These are phyloP conservation scores for Coemansia sp. DNA, from an alignment of 192 early-diverging fungal species.

Conservation along the genomic window DNA sequence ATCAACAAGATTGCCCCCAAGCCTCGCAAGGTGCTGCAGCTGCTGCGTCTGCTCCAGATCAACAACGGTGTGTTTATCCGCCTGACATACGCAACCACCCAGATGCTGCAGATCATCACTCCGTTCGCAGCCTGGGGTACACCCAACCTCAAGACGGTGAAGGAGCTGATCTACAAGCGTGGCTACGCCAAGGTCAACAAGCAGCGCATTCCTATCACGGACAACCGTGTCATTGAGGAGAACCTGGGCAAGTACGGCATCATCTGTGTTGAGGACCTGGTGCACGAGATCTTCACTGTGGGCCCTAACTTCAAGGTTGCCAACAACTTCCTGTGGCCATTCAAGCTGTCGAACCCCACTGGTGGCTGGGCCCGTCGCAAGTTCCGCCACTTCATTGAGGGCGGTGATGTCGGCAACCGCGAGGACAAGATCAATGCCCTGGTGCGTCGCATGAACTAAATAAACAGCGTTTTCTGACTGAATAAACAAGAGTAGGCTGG, in stretches of 20 bases:
- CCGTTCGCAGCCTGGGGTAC: constrained; percentile 94
- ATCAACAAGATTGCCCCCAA: constrained; percentile 99
- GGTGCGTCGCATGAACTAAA: constrained; percentile 94
- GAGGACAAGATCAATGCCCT: constrained; percentile 96
- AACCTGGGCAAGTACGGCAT: constrained; percentile 90
- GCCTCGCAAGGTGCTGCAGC: constrained; percentile 98
- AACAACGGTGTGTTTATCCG: constrained; percentile 97
- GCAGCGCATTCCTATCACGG: constrained; percentile 93
- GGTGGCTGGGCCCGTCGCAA: constrained; percentile 94
- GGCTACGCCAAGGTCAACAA: constrained; percentile 98
- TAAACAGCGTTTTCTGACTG: background rate
- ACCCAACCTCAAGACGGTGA: constrained; percentile 97
- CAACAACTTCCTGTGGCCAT: constrained; percentile 99
- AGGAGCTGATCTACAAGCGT: constrained; percentile 99
- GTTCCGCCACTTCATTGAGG: constrained; percentile 93
- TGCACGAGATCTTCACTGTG: constrained; percentile 98
- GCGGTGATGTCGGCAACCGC: constrained; percentile 96
- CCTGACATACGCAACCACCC: constrained; percentile 92
- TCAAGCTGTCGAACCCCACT: constrained; percentile 97
- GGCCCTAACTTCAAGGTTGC: constrained; percentile 97
- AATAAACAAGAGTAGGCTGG: background rate
- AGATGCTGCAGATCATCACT: constrained; percentile 96
- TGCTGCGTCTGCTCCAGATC: constrained; percentile 98
- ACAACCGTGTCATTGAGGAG: constrained; percentile 94
- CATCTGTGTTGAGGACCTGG: constrained; percentile 96